Evolutionary conservation across 345 rosid species (phyloP).

Genomic region (Noccaea caerulescens): DNA sequence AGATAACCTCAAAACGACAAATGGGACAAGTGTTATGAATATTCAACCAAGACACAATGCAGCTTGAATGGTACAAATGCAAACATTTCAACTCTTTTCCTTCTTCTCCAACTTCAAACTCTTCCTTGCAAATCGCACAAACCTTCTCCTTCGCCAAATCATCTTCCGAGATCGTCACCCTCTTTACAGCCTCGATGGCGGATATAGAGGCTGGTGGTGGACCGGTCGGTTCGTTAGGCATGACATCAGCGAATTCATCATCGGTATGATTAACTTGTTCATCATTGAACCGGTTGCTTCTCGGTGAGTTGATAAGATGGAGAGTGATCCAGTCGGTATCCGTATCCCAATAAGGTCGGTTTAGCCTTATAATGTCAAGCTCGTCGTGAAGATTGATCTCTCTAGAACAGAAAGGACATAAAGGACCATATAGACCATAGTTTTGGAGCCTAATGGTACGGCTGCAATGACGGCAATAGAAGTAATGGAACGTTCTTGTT

Average conservation of each 20-base stretch:
- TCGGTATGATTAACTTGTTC: conserved; percentile 24
- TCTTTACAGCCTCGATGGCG: conserved; percentile 58
- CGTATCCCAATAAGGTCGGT: conserved; percentile 50
- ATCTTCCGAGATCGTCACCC: conserved; percentile 42
- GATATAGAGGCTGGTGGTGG: conserved; percentile 56
- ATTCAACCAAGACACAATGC: conserved; percentile 76
- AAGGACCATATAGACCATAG: conserved; percentile 43
- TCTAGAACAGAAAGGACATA: conserved; percentile 61
- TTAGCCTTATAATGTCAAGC: conserved; percentile 55
- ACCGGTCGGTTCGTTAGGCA: conserved; percentile 46
- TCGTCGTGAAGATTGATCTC: conserved; percentile 51
- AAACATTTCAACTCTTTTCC: conserved; percentile 65
- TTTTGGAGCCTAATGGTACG: conserved; percentile 54
- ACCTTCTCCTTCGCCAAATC: conserved; percentile 44
- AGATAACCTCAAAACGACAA: conserved; percentile 57
- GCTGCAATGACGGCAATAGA: conserved; percentile 69
- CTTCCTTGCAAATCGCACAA: conserved; percentile 85
- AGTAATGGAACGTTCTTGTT: conserved; percentile 67
- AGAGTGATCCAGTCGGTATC: conserved; percentile 66
- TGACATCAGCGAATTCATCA: conserved; percentile 31
- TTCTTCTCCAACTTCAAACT: conserved; percentile 57
- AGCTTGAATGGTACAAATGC: conserved; percentile 69
- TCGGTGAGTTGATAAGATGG: conserved; percentile 41
- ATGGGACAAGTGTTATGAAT: conserved; percentile 77
- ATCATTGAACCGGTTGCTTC: conserved; percentile 12